Evolutionary conservation across 2,329 filamentous ascomycete genomes (phyloP).

Genomic region (Aspergillus tanneri): DNA sequence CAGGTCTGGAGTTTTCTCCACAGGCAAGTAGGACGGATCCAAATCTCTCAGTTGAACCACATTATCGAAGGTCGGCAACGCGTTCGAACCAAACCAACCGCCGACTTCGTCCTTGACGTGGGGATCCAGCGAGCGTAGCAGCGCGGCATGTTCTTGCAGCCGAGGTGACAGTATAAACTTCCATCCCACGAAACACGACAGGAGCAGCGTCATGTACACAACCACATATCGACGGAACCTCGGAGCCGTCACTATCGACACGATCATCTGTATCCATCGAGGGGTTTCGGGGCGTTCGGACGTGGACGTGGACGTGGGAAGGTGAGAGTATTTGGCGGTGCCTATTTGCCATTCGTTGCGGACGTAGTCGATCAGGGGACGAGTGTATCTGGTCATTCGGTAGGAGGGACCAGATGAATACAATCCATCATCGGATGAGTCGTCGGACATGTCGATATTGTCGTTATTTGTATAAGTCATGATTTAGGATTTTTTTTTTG

Average conservation of each 20-base stretch:
- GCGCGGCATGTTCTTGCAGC: slow-evolving; percentile 31
- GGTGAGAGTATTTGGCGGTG: slow-evolving; percentile 24
- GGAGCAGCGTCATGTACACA: slow-evolving; percentile 35
- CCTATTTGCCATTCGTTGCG: slow-evolving; percentile 41
- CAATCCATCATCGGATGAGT: slow-evolving; percentile 29
- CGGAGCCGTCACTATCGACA: slow-evolving; percentile 40
- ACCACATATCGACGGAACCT: slow-evolving; percentile 43
- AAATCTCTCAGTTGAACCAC: slow-evolving; percentile 53
- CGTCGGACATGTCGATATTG: slow-evolving; percentile 32
- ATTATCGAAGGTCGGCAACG: slow-evolving; percentile 48
- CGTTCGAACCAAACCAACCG: slow-evolving; percentile 50
- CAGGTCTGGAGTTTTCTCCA: slow-evolving; percentile 15
- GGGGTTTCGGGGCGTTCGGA: slow-evolving; percentile 20
- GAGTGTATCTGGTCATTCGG: slow-evolving; percentile 18
- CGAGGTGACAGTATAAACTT: slow-evolving; percentile 30
- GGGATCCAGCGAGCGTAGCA: slow-evolving; percentile 35
- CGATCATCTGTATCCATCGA: slow-evolving; percentile 26
- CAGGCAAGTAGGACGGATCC: slow-evolving; percentile 49
- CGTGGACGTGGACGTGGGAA: slow-evolving; percentile 18
- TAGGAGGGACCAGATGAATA: slow-evolving; percentile 12
- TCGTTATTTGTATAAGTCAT: slow-evolving; percentile 21
- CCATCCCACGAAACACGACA: slow-evolving; percentile 37
- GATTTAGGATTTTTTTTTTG: too few species aligned
- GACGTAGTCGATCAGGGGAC: slow-evolving; percentile 40
- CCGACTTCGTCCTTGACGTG: slow-evolving; percentile 26